Evolutionary conservation across 768 basidiomycete species (phyloP), one percentile per base, ranked within the genome.

Genomic region (Suillus subluteus): DNA sequence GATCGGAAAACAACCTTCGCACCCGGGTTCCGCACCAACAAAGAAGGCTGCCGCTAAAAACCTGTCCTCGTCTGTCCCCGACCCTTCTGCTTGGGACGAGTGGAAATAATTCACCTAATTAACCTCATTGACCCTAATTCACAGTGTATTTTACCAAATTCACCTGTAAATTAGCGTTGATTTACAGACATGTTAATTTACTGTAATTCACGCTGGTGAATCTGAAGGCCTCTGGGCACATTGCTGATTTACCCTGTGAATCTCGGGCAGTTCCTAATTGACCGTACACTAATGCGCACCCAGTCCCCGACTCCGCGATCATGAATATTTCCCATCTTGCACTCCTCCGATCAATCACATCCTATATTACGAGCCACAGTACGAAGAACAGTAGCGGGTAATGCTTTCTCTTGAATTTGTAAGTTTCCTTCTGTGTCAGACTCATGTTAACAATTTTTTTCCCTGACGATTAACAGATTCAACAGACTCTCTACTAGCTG

Each of bases 271-370:
- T 50, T 50, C 48, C 48, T 4, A 48, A 48, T 48, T 48, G 46
- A 48, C 46, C 46, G 11, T 48, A 48, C n/a, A 48, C 46, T 48
- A 48, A n/a, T n/a, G n/a, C n/a, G n/a, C n/a, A n/a, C n/a, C n/a
- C n/a, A n/a, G n/a, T n/a, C n/a, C n/a, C n/a, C n/a, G n/a, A n/a
- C n/a, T n/a, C n/a, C n/a, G n/a, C n/a, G n/a, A n/a, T n/a, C n/a
- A n/a, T n/a, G n/a, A n/a, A n/a, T n/a, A n/a, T n/a, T n/a, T n/a
- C n/a, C n/a, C n/a, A n/a, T n/a, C n/a, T n/a, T n/a, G n/a, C n/a
- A n/a, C n/a, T n/a, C n/a, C n/a, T n/a, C n/a, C n/a, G n/a, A n/a
- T n/a, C n/a, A n/a, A n/a, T n/a, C n/a, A n/a, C n/a, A n/a, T n/a
- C n/a, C n/a, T n/a, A n/a, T n/a, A n/a, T n/a, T n/a, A n/a, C n/a